Base-by-base conservation (phyloP, 805 yeast species). In the Zygotorulaspora florentina region DNA sequence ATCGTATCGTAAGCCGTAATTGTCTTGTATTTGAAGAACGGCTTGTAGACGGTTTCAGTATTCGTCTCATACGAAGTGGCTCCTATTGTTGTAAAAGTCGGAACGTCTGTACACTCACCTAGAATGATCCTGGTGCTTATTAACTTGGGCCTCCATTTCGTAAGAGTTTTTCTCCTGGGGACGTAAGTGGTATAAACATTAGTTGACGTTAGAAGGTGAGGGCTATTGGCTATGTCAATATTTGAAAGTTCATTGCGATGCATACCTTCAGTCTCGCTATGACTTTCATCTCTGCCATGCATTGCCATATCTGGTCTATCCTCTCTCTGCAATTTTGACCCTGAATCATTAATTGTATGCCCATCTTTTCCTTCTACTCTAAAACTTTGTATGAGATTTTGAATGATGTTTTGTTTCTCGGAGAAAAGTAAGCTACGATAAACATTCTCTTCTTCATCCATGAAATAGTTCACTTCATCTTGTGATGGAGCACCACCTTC, bases 1-100 rank as follows among this genome's bases (percentile, higher is more conserved):
- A 53, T 53, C n/a, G 54, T 57, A 3, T 44, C 48, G 40, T 39
- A 57, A 3, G 40, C 47, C 5, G 61, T 56, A 1, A 41, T 41
- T 0, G 53, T 46, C 15, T 38, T 36, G 8, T 27, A 12, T 25
- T 42, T 39, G 42, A 36, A 34, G 29, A 23, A 34, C n/a, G 47
- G 43, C 30, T 35, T 40, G 17, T 38, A 35, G 12, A 47, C 29
- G 2, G 47, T 46, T 20, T 48, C 44, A 20, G 25, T 20, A 7
- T 20, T 7, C 9, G 50, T 46, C 8, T 37, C 36, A 8, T 39
- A 28, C 4, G 17, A 16, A 5, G 46, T 42, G 18, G 34, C 43
- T 11, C 45, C 43, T 2, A 46, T n/a, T 7, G 62, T 57, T 2
- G 56, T 53, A 17, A 47, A 56, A 17, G 42, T 43, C 35, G 39